Evolutionary conservation across 2,329 filamentous ascomycete genomes (phyloP).

Genomic region (Calonectria fujianensis): DNA sequence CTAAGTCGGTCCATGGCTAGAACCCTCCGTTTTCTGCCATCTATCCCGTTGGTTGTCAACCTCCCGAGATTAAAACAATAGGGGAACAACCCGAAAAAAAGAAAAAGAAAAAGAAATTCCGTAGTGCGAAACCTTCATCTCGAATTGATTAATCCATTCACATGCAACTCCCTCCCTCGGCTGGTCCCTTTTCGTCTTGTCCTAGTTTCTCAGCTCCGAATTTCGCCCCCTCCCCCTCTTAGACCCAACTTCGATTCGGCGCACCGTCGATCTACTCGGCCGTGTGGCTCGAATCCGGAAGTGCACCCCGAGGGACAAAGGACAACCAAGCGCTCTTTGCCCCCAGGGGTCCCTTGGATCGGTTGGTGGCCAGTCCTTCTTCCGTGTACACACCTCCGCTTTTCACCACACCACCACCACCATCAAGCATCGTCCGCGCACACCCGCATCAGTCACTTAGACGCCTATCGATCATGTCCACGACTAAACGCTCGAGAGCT

Average conservation of each 20-base stretch:
- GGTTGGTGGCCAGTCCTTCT: constrained; percentile 26
- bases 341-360: constrained; percentile 18
- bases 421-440: background rate
- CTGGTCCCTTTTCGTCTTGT: constrained; percentile 15
- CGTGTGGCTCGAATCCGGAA: constrained; percentile 53
- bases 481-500: constrained; percentile 12
- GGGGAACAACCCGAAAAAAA: background rate
- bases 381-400: constrained; percentile 13
- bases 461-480: background rate
- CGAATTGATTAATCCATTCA: constrained; percentile 16
- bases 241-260: constrained; percentile 33
- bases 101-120: background rate
- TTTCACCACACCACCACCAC: constrained; percentile 27
- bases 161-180: constrained; percentile 31
- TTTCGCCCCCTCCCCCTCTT: constrained; percentile 33
- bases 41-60: background rate
- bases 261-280: constrained; percentile 52
- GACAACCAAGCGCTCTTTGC: background rate
- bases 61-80: constrained; percentile 22
- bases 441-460: background rate
- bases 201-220: background rate
- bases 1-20: constrained; percentile 10
- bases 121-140: background rate
- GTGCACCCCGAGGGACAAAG: constrained; percentile 39
- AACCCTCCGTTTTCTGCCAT: background rate